Base-by-base conservation (phyloP, 1,284 basidiomycete species). In the Cystobasidiaceae sp. region DNA sequence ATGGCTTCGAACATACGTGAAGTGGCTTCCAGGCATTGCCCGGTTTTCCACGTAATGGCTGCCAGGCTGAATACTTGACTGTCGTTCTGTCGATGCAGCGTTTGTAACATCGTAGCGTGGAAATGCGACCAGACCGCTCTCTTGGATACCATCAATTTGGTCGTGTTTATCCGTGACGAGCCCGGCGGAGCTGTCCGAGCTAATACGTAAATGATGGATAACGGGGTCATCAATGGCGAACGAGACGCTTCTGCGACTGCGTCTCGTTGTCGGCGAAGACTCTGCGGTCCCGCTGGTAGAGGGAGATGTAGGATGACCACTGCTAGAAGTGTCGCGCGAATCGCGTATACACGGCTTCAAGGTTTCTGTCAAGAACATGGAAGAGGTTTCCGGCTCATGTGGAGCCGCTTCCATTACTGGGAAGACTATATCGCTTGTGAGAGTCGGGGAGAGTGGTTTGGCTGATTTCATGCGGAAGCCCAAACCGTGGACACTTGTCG, bases 231-330 rank as follows among this genome's bases (percentile, higher is more conserved):
- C 54, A 9, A 44, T 28, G 4, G 54, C 54, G 27, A 56, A 56
- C 9, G 54, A 56, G 21, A 56, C 54, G 27, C 54, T 56, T 13
- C 54, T 37, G 11, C 54, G 37, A 28, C 45, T 56, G 39, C 54
- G 54, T n/a, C n/a, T n/a, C 28, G 54, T 56, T 1, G 54, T 43
- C 23, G 54, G 54, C 45, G 54, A 56, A 13, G 41, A 37, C 6
- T 30, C 41, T 44, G 23, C 15, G 0, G 19, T 44, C 25, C 23
- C 27, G 7, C 37, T 15, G 13, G 21, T 23, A 43, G 32, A 23
- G 15, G n/a, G 32, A 3, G 34, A 17, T 17, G 39, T 19, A 30
- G 17, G 25, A 3, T 56, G 19, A 41, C 54, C 45, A 9, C 32
- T 2, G 21, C 25, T 30, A 5, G 2, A 1, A 1, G 15, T 25